These are phyloP conservation scores for Salix caprea DNA, from an alignment of 345 rosid genomes.

Conservation along the genomic window DNA sequence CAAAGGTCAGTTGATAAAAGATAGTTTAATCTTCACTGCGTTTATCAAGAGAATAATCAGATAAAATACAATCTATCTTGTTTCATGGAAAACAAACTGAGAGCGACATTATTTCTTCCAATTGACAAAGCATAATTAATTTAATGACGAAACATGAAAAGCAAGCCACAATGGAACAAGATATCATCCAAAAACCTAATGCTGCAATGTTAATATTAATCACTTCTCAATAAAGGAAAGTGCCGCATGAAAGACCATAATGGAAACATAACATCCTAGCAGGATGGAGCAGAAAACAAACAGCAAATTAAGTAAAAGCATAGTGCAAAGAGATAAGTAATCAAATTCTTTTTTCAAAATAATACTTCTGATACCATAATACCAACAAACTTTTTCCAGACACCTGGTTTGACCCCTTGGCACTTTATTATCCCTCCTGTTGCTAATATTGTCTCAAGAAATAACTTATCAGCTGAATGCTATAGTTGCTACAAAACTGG, in stretches of 20 bases:
- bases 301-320: background rate
- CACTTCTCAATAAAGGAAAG: too few relatives aligned
- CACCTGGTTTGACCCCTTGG: background rate
- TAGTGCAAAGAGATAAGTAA: background rate
- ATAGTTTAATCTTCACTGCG: too few relatives aligned
- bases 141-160: background rate
- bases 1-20: slow-evolving; percentile 1
- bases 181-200: background rate
- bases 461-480: background rate
- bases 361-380: background rate
- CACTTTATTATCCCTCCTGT: background rate
- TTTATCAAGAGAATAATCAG: background rate
- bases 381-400: background rate
- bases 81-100: background rate
- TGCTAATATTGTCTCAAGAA: background rate
- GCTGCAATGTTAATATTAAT: background rate
- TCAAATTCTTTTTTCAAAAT: background rate
- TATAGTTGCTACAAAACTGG: background rate
- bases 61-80: background rate
- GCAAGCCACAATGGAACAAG: background rate
- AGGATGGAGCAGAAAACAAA: too few relatives aligned
- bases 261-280: too few relatives aligned
- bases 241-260: too few relatives aligned
- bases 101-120: too few relatives aligned
- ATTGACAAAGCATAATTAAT: background rate